A percentile compares a stretch with the other conserved stretches of the same genome.
Conservation (phyloP, 768 basidiomycete species). For the Tricholoma terreum region DNA sequence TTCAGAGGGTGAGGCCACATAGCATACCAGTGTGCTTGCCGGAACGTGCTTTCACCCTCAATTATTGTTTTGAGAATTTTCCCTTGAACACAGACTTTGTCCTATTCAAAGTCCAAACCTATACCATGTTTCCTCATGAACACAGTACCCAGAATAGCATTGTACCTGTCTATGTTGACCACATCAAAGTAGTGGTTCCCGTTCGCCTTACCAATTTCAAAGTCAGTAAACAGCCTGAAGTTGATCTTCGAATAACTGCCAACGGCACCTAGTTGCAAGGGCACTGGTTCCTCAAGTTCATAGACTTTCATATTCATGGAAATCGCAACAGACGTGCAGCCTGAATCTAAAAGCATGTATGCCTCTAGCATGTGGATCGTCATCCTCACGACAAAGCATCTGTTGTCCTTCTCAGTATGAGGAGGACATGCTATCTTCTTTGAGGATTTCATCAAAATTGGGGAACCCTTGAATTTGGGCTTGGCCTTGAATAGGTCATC, state of each 20-base stretch:
- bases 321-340: background rate
- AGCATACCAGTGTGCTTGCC: background rate
- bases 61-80: background rate
- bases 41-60: background rate
- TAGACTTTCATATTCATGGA: background rate
- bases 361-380: background rate
- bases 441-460: no score
- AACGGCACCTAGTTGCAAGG: background rate
- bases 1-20: background rate
- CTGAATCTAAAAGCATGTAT: background rate
- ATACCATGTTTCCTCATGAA: background rate
- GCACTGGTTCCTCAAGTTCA: background rate
- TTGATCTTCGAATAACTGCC: background rate
- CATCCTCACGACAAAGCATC: background rate
- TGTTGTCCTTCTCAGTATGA: background rate
- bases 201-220: background rate
- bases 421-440: background rate
- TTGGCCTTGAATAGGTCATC: background rate
- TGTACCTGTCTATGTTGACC: no score
- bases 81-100: background rate
- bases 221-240: background rate
- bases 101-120: background rate
- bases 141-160: background rate
- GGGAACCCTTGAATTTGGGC: background rate
- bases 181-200: no score